These are phyloP conservation scores for Didymella exigua DNA, from an alignment of 2,329 filamentous ascomycete genomes.

Conservation along the genomic window DNA sequence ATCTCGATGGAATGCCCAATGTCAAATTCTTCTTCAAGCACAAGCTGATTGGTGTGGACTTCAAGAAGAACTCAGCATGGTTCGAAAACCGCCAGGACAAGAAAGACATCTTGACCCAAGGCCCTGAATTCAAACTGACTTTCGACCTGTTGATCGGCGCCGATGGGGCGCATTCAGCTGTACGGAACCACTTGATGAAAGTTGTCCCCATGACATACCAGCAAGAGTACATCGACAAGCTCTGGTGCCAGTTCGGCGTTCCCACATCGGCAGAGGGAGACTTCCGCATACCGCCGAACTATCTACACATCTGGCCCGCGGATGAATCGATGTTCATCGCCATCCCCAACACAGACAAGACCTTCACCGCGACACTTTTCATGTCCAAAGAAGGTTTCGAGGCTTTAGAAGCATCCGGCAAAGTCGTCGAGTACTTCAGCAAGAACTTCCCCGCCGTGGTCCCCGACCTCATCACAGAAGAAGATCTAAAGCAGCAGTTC, in stretches of 20 bases:
- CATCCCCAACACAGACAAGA: slow-evolving; percentile 84
- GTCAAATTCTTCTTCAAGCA: slow-evolving; percentile 93
- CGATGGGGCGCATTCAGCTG: slow-evolving; percentile 91
- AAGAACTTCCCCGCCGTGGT: slow-evolving; percentile 86
- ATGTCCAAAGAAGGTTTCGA: slow-evolving; percentile 74
- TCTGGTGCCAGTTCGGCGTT: slow-evolving; percentile 97
- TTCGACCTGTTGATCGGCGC: slow-evolving; percentile 95
- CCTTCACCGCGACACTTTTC: slow-evolving; percentile 95
- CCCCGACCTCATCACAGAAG: slow-evolving; percentile 66
- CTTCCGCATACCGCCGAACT: slow-evolving; percentile 86
- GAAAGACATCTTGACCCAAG: slow-evolving; percentile 32
- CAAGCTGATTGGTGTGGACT: slow-evolving; percentile 90
- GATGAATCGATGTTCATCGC: slow-evolving; percentile 98
- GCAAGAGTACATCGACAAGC: slow-evolving; percentile 92
- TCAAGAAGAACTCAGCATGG: slow-evolving; percentile 79
- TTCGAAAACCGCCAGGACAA: slow-evolving; percentile 65
- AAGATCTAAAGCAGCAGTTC: slow-evolving; percentile 76
- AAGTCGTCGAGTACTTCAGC: slow-evolving; percentile 76
- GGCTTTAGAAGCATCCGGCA: slow-evolving; percentile 66
- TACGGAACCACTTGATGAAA: slow-evolving; percentile 95
- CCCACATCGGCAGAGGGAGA: slow-evolving; percentile 57
- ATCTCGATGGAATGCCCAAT: slow-evolving; percentile 82
- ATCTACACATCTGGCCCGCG: slow-evolving; percentile 97
- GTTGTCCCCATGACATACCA: slow-evolving; percentile 86
- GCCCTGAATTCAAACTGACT: slow-evolving; percentile 74